Evolutionary conservation across 352 stramenopile species (phyloP).

Genomic region (Elongisporangium senticosum): DNA sequence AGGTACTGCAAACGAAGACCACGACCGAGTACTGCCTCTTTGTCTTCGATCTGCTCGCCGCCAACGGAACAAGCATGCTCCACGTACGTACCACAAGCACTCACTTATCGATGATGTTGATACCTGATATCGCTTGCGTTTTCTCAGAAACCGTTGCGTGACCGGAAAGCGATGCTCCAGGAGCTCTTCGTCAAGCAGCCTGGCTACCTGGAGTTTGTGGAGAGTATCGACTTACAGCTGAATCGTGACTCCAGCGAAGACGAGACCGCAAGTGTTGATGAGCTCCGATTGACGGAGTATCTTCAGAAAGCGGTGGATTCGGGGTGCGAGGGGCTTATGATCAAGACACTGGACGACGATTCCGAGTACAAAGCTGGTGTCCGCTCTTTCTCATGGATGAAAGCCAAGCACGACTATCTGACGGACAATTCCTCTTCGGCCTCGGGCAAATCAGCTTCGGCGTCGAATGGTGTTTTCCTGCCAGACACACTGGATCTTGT

Average conservation of each 20-base stretch:
- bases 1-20: constrained; percentile 72
- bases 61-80: constrained; percentile 44
- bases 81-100: constrained; percentile 16
- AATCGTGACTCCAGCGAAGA: constrained; percentile 8
- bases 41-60: constrained; percentile 63
- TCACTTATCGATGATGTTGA: background rate
- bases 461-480: constrained; percentile 50
- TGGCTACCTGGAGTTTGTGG: constrained; percentile 62
- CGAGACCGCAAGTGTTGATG: constrained; percentile 2
- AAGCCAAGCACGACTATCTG: constrained; percentile 81
- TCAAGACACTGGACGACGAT: constrained; percentile 53
- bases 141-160: constrained; percentile 27
- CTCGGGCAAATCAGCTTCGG: constrained; percentile 4
- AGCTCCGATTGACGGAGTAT: constrained; percentile 20
- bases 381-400: constrained; percentile 82
- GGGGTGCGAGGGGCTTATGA: constrained; percentile 79
- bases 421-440: constrained; percentile 3
- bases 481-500: constrained; percentile 96
- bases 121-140: background rate
- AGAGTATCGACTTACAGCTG: constrained; percentile 34
- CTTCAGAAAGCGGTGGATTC: constrained; percentile 43
- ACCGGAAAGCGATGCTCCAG: constrained; percentile 38
- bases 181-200: constrained; percentile 20
- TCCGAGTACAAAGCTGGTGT: constrained; percentile 59
- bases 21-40: constrained; percentile 75